Evolutionary conservation across 805 yeast genomes (phyloP).

Genomic region (Cyberlindnera mycetangii): DNA sequence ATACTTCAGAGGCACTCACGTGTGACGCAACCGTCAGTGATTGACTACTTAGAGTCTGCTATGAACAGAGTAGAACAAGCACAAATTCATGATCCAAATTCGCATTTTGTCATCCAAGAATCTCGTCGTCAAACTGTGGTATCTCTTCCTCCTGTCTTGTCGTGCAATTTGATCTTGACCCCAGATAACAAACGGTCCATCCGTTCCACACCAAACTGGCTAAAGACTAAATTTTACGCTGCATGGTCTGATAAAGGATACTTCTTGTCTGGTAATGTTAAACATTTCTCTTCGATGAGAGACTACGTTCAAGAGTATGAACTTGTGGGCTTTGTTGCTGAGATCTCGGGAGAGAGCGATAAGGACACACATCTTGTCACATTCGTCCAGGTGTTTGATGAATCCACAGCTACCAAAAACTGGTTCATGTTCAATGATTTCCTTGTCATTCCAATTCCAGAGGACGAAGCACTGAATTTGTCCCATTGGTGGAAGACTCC

Average conservation of each 20-base stretch:
- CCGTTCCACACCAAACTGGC: constrained; percentile 52
- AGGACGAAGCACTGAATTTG: constrained; percentile 74
- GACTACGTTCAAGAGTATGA: constrained; percentile 44
- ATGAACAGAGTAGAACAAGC: constrained; percentile 50
- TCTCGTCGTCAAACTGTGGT: constrained; percentile 37
- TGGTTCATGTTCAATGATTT: constrained; percentile 95
- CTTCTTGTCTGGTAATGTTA: constrained; percentile 31
- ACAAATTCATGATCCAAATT: constrained; percentile 48
- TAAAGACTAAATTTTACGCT: constrained; percentile 58
- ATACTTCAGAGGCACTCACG: constrained; percentile 20
- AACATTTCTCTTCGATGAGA: constrained; percentile 2
- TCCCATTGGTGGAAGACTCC: constrained; percentile 83
- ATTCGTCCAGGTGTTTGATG: constrained; percentile 44
- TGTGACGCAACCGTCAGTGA: constrained; percentile 36
- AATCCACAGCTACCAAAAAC: constrained; percentile 26
- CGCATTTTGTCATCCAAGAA: constrained; percentile 57
- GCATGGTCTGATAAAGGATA: constrained; percentile 31
- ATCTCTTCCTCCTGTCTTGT: constrained; percentile 62
- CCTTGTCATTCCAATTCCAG: constrained; percentile 71
- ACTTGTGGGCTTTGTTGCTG: constrained; percentile 67
- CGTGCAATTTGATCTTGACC: constrained; percentile 55
- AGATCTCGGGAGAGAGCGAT: constrained; percentile 44
- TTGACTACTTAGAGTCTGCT: constrained; percentile 60
- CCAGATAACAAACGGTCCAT: constrained; percentile 54
- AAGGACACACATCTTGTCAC: constrained; percentile 60